Conservation (phyloP, 2,329 filamentous ascomycete genomes). For the Colletotrichum horii region DNA sequence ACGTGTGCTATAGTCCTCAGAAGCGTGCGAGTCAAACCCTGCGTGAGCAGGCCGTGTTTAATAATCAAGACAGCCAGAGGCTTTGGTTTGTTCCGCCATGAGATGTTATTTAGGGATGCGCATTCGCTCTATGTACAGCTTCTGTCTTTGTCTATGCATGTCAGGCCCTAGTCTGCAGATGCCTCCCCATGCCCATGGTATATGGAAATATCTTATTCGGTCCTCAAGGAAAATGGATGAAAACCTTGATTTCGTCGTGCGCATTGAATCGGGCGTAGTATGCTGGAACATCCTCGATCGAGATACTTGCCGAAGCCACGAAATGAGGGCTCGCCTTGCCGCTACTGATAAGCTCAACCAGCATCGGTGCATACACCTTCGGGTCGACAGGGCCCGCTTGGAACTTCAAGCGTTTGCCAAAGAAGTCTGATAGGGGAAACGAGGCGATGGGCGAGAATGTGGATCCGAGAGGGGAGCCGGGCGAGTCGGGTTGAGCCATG, state of each 20-base stretch:
- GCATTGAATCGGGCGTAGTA: slow-evolving; percentile 30
- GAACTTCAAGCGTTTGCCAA: slow-evolving; percentile 17
- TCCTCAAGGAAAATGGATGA: neutral
- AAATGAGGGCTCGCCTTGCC: slow-evolving; percentile 30
- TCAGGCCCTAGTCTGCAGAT: neutral
- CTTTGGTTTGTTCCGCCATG: too few relatives aligned
- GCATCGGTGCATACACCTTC: slow-evolving; percentile 1
- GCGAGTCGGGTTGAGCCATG: neutral
- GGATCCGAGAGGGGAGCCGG: slow-evolving; percentile 16
- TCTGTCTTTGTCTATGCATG: neutral
- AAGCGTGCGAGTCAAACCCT: neutral
- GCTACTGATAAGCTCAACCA: slow-evolving; percentile 22
- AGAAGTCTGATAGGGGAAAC: slow-evolving; percentile 25
- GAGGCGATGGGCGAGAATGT: slow-evolving; percentile 2
- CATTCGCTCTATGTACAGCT: neutral
- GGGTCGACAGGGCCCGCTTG: neutral
- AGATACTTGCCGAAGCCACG: slow-evolving; percentile 27
- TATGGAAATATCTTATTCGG: neutral
- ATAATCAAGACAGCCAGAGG: neutral
- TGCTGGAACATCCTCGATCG: slow-evolving; percentile 1
- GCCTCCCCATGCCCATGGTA: neutral
- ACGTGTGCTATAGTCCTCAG: neutral
- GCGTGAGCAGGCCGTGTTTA: neutral
- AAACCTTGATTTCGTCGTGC: slow-evolving; percentile 26
- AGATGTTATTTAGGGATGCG: neutral